Evolutionary conservation across 179 eudicot genomes (phyloP).

Genomic region (Beta lomatogona): DNA sequence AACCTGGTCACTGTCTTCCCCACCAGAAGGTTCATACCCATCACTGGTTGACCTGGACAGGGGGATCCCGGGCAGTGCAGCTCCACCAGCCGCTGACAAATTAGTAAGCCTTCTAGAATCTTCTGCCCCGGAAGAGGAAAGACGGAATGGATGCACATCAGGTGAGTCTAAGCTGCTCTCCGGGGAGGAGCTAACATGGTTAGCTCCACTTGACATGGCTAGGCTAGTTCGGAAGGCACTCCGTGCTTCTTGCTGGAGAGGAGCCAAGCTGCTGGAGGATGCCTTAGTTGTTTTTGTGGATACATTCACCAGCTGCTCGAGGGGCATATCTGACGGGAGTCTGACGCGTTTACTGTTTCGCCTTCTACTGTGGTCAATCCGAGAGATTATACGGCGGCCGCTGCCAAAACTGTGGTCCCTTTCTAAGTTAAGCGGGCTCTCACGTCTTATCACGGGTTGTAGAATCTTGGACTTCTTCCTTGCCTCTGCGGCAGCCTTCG

Average conservation of each 20-base stretch:
- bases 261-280: slow-evolving; percentile 52
- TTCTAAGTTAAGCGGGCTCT: slow-evolving; percentile 42
- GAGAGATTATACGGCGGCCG: slow-evolving; percentile 45
- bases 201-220: slow-evolving; percentile 50
- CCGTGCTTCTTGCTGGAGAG: slow-evolving; percentile 75
- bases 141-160: slow-evolving; percentile 69
- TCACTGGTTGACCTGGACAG: slow-evolving; percentile 88
- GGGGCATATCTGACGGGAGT: slow-evolving; percentile 52
- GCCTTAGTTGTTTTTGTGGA: slow-evolving; percentile 37
- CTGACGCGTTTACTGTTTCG: slow-evolving; percentile 69
- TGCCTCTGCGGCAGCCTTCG: slow-evolving; percentile 94
- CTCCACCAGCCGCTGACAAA: slow-evolving; percentile 36
- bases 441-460: slow-evolving; percentile 64
- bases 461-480: slow-evolving; percentile 89
- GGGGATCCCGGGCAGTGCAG: slow-evolving; percentile 43
- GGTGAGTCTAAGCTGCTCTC: slow-evolving; percentile 96
- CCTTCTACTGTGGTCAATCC: slow-evolving; percentile 55
- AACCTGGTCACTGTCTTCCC: slow-evolving; percentile 96
- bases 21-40: slow-evolving; percentile 99
- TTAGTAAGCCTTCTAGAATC: slow-evolving; percentile 60
- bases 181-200: slow-evolving; percentile 69
- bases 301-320: slow-evolving; percentile 42
- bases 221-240: slow-evolving; percentile 60
- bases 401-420: slow-evolving; percentile 61
- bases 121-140: slow-evolving; percentile 65